These are phyloP conservation scores for Kwoniella mangroviensis DNA, from an alignment of 768 basidiomycete species.

Conservation along the genomic window DNA sequence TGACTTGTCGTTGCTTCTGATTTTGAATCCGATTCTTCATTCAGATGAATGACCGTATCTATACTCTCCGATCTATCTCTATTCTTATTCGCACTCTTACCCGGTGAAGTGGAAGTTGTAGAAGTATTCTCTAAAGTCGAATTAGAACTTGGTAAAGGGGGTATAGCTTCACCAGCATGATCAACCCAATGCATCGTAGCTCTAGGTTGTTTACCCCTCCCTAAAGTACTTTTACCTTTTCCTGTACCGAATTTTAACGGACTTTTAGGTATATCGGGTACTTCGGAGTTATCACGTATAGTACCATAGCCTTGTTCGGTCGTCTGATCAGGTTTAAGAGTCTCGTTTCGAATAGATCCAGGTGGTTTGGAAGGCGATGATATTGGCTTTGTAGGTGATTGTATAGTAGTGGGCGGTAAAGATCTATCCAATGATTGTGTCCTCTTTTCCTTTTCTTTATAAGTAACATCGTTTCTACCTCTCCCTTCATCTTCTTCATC, in stretches of 20 bases:
- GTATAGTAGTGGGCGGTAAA: slow-evolving; percentile 9
- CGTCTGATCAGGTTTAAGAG: not conserved
- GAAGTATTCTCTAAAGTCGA: not conserved
- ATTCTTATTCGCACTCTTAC: not conserved
- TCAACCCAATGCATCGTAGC: slow-evolving; percentile 46
- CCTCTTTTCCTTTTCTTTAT: slow-evolving; percentile 16
- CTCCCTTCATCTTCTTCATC: slow-evolving; percentile 34
- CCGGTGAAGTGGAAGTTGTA: not conserved
- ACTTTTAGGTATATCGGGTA: not conserved
- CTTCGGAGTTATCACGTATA: not conserved
- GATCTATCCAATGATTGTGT: slow-evolving; percentile 37
- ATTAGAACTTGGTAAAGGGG: slow-evolving; percentile 3
- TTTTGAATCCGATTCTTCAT: not conserved
- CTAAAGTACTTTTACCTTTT: slow-evolving; percentile 32
- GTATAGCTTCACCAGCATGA: slow-evolving; percentile 13
- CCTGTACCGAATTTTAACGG: slow-evolving; percentile 4
- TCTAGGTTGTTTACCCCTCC: slow-evolving; percentile 43
- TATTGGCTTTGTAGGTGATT: not conserved
- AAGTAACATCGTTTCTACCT: slow-evolving; percentile 9
- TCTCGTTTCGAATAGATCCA: not conserved
- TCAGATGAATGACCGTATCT: slow-evolving; percentile 25
- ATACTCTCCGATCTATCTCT: slow-evolving; percentile 29
- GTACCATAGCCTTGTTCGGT: not conserved
- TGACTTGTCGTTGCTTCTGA: not conserved
- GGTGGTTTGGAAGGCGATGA: slow-evolving; percentile 4